Percentiles rank a stretch among this genome's conserved stretches.
These are phyloP conservation scores for Lumnitzera littorea DNA, from an alignment of 345 rosid genomes.

Conservation along the genomic window DNA sequence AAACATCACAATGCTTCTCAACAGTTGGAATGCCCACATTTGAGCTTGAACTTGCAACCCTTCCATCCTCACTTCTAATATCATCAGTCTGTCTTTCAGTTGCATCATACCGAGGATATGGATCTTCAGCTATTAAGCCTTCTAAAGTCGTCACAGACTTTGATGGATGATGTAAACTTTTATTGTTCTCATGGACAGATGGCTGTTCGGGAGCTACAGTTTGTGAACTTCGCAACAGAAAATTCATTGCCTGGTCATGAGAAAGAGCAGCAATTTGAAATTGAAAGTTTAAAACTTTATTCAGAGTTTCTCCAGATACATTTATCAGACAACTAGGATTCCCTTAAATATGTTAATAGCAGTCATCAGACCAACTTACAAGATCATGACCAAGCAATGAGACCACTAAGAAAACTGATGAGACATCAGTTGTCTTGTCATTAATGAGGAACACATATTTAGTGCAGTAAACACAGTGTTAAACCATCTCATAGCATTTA, in stretches of 20 bases:
- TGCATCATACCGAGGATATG: slow-evolving; percentile 39
- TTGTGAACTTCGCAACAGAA: slow-evolving; percentile 55
- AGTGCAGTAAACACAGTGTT: no score
- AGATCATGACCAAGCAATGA: no score
- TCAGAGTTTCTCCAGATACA: no score
- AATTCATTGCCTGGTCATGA: slow-evolving; percentile 56
- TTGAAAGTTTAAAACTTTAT: no score
- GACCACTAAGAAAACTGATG: no score
- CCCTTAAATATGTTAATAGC: no score
- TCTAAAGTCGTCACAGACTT: slow-evolving; percentile 48
- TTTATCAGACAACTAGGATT: no score
- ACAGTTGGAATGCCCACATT: slow-evolving; percentile 21
- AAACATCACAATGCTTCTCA: slow-evolving; percentile 64
- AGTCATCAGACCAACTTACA: no score
- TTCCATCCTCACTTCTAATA: slow-evolving; percentile 24
- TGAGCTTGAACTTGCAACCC: slow-evolving; percentile 18
- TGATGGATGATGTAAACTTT: slow-evolving; percentile 20
- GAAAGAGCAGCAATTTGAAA: no score
- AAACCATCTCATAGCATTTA: no score
- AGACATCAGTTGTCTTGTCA: no score
- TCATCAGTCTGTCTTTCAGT: slow-evolving; percentile 31
- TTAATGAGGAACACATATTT: no score
- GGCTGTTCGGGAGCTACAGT: slow-evolving; percentile 36
- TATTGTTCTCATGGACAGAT: slow-evolving; percentile 38
- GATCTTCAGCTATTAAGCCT: slow-evolving; percentile 61